Percentiles rank a stretch among this genome's conserved stretches.
phyloP scores from a whole-genome alignment of 2,329 filamentous ascomycete genomes.

The Cercospora berteroae region DNA sequence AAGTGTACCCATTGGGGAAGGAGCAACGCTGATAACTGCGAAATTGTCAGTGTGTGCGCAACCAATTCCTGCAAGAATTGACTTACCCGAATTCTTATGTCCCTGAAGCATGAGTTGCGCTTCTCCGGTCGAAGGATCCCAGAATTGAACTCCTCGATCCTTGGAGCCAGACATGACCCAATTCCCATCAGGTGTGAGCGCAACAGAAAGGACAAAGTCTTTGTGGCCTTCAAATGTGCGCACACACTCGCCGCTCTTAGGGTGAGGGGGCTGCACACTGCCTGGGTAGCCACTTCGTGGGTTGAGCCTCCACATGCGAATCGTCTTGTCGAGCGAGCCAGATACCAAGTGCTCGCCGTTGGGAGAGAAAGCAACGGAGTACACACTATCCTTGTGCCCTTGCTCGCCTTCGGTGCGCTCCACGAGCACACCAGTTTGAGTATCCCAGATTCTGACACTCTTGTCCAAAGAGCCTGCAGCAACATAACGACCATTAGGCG shows the following conservation, averaged over 20 bases:
- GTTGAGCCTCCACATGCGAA: constrained; percentile 97
- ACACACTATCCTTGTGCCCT: constrained; percentile 95
- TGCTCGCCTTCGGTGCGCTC: constrained; percentile 90
- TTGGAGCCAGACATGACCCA: constrained; percentile 99
- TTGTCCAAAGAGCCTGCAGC: constrained; percentile 95
- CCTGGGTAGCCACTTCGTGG: constrained; percentile 47
- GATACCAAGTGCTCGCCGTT: constrained; percentile 90
- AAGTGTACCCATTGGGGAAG: constrained; percentile 79
- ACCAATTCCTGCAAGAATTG: not conserved
- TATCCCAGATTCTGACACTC: constrained; percentile 97
- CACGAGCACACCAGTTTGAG: constrained; percentile 77
- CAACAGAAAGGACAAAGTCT: constrained; percentile 96
- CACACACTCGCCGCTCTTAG: constrained; percentile 88
- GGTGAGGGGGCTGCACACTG: constrained; percentile 16
- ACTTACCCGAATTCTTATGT: constrained; percentile 85
- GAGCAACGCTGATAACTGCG: constrained; percentile 89
- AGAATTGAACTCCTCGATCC: constrained; percentile 96
- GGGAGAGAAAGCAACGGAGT: constrained; percentile 93
- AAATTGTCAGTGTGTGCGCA: constrained; percentile 4
- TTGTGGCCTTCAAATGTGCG: constrained; percentile 97
- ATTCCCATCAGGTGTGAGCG: constrained; percentile 85
- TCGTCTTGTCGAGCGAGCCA: constrained; percentile 94
- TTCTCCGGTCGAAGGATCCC: constrained; percentile 89
- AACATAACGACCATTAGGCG: constrained; percentile 88
- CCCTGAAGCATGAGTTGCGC: constrained; percentile 98